Evolutionary conservation across 257 asterid species (phyloP), one percentile per base, ranked within the genome.

Genomic region (Solanum medicagineum): DNA sequence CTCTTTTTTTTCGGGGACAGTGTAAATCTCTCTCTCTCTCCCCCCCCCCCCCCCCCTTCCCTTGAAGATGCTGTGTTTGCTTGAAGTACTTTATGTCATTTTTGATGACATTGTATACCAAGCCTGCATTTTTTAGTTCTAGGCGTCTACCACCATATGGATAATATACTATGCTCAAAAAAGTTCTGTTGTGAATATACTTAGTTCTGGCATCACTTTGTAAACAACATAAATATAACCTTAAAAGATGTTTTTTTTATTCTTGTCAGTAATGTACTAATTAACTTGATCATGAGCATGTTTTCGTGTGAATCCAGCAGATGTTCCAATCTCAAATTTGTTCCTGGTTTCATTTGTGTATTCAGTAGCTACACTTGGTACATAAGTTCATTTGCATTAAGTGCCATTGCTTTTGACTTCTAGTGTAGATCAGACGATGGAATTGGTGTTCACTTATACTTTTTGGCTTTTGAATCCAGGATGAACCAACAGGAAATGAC

Each of bases 1-100:
- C n/a, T n/a, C n/a, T n/a, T n/a, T n/a, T n/a, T 93, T 84, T 96
- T 90, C 89, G 91, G 94, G 94, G 92, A 91, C 62, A 91, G 84
- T 93, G 98, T 91, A 84, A 63, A 54, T 65, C 73, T 87, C 86
- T 49, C 87, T 82, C 59, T 83, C 63, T 22, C 62, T 51, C 32
- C 0, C 32, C 3, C 32, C 3, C 2, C 3, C 32, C 3, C 32
- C 3, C 3, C 3, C 32, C 3, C 3, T 1, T 1, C 55, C 20
- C 81, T 56, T 73, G 55, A 17, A 56, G 47, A 49, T 32, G 22
- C 26, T 36, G 9, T 13, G 20, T 54, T 51, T 79, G 20, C 59
- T 45, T 45, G 20, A n/a, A 73, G 6, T 73, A 44, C 36, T 73
- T 73, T 11, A 11, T 73, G 36, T 81, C 57, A 17, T 81, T 29